phyloP scores from a whole-genome alignment of 176 grass and related monocot species.

The Eragrostis nindensis region DNA sequence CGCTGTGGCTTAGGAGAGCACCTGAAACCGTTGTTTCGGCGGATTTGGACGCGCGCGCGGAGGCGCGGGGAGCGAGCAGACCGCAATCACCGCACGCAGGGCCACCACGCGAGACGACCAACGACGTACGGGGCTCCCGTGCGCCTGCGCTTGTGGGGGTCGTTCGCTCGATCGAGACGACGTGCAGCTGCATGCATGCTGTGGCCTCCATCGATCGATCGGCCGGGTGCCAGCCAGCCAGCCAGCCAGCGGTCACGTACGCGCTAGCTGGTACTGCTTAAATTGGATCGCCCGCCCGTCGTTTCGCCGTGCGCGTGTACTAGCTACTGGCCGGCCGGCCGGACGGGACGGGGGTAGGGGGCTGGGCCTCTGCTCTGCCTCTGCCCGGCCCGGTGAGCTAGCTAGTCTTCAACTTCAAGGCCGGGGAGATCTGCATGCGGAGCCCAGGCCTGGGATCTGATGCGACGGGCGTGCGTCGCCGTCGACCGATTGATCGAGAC shows the following conservation, averaged over 20 bases:
- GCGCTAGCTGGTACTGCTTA: not conserved
- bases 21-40: slow-evolving; percentile 56
- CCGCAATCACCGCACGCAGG: not conserved
- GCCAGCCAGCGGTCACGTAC: too few relatives aligned
- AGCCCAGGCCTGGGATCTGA: not conserved
- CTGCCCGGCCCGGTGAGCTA: too few relatives aligned
- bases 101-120: not conserved
- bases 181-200: too few relatives aligned
- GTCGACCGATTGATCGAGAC: too few relatives aligned
- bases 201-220: too few relatives aligned
- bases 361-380: too few relatives aligned
- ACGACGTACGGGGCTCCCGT: slow-evolving; percentile 19
- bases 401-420: too few relatives aligned
- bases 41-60: not conserved
- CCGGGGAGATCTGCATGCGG: not conserved
- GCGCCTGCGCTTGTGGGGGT: not conserved
- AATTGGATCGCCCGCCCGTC: slow-evolving; percentile 24
- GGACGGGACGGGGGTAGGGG: too few relatives aligned
- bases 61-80: not conserved
- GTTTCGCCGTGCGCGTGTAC: slow-evolving; percentile 13
- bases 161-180: too few relatives aligned
- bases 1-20: slow-evolving; percentile 60
- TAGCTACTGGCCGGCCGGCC: too few relatives aligned
- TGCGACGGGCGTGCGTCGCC: not conserved
- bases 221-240: too few relatives aligned